These are phyloP conservation scores for Ananas comosus DNA, from an alignment of 176 grass and related monocot genomes.

Conservation along the genomic window DNA sequence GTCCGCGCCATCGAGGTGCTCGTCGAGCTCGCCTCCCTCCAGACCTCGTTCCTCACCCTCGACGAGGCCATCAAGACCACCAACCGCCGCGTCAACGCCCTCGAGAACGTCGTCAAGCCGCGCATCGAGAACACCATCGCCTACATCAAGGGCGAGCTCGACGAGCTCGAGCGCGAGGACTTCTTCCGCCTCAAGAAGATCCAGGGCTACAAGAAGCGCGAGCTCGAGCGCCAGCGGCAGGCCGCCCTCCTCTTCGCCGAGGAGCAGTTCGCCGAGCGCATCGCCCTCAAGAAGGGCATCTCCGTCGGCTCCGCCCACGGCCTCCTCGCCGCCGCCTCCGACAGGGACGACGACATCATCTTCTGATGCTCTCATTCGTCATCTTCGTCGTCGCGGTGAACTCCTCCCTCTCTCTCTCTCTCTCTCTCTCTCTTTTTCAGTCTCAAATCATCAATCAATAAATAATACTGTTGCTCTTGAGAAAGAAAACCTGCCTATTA, in stretches of 20 bases:
- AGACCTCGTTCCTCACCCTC: constrained; percentile 79
- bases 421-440: too few relatives aligned
- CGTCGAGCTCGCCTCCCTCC: constrained; percentile 75
- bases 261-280: constrained; percentile 39
- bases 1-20: constrained; percentile 45
- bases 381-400: too few relatives aligned
- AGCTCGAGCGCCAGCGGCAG: constrained; percentile 40
- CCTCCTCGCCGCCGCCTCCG: constrained; percentile 32
- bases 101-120: constrained; percentile 69
- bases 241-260: constrained; percentile 30
- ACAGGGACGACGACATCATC: constrained; percentile 69
- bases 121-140: constrained; percentile 65
- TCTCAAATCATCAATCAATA: too few relatives aligned
- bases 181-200: constrained; percentile 94
- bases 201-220: constrained; percentile 46
- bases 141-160: constrained; percentile 64
- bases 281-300: constrained; percentile 54
- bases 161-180: constrained; percentile 80
- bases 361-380: constrained; percentile 28
- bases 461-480: too few relatives aligned
- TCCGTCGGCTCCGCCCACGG: constrained; percentile 29
- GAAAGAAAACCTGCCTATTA: too few relatives aligned
- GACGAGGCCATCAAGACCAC: constrained; percentile 80
- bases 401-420: too few relatives aligned
- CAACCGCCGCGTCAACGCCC: constrained; percentile 64